Evolutionary conservation across 1,139 yeast genomes (phyloP).

Genomic region (Suhomyces atakaporum): DNA sequence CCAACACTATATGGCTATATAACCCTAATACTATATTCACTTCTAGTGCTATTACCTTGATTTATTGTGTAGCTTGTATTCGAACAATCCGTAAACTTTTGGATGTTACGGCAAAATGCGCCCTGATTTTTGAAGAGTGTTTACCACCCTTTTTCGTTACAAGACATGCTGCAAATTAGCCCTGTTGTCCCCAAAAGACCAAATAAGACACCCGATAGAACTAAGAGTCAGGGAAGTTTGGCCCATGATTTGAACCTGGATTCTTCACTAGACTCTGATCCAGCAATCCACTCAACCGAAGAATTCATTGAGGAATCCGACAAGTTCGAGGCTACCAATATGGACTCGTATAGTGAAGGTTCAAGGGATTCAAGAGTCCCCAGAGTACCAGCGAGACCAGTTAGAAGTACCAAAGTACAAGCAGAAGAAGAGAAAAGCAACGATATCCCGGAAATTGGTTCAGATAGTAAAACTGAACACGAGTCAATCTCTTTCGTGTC

Average conservation of each 20-base stretch:
- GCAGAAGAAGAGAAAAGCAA: neutral
- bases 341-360: neutral
- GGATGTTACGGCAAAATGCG: neutral
- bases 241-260: neutral
- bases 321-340: neutral
- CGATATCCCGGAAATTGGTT: neutral
- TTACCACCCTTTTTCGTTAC: neutral
- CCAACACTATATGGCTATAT: neutral
- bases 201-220: constrained; percentile 1
- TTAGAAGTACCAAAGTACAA: neutral
- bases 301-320: neutral
- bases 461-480: neutral
- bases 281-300: neutral
- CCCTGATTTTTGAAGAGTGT: neutral
- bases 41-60: constrained; percentile 2
- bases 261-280: neutral
- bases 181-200: constrained; percentile 14
- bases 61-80: no score
- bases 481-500: neutral
- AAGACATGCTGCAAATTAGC: constrained; percentile 1
- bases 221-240: neutral
- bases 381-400: neutral
- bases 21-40: neutral
- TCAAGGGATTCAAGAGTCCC: neutral
- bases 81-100: neutral